Evolutionary conservation across 23 red algal genomes (phyloP), one percentile per base, ranked within the genome.

Genomic region (Gracilaria domingensis): DNA sequence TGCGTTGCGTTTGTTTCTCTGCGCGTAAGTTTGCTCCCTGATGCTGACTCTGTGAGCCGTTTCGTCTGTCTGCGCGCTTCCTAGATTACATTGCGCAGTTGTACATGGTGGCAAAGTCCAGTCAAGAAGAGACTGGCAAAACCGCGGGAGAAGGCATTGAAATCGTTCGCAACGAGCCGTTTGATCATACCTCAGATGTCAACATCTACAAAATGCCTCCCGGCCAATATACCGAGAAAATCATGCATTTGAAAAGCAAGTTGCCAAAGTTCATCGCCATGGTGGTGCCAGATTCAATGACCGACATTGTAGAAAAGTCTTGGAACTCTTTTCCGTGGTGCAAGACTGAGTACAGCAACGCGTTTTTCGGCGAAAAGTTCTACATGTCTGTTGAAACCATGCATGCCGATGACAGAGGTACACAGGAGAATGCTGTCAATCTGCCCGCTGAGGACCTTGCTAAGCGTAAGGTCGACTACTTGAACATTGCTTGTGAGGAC

Each of bases 41-140:
- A 2, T 51, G 47, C 47, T 66, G 35, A 65, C 35, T 38, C 17
- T 55, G 32, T 33, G 35, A 38, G 0, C 8, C 39, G 6, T 49
- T 44, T 76, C 26, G 28, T 24, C 51, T 55, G n/a, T 67, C 7
- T 49, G 30, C 47, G 34, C 51, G 21, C 56, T 80, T 4, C n/a
- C 1, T 33, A 87, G 85, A 95, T 36, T 70, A 83, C 66, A 56
- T 93, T 30, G 89, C 76, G 18, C 95, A 97, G 85, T 84, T 97
- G 36, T 97, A 97, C 69, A 97, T 97, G 95, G 95, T 97, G 26
- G 95, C 95, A 62, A 93, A 93, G 91, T 70, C 90, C 12, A 86
- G 90, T 37, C 69, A 89, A 59, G 88, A 97, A 77, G 95, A 97
- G 76, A 88, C 95, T 29, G 95, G 90, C 20, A 49, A 71, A 23